Conservation (phyloP, 129 eudicot species). For the Artemisia argyi region DNA sequence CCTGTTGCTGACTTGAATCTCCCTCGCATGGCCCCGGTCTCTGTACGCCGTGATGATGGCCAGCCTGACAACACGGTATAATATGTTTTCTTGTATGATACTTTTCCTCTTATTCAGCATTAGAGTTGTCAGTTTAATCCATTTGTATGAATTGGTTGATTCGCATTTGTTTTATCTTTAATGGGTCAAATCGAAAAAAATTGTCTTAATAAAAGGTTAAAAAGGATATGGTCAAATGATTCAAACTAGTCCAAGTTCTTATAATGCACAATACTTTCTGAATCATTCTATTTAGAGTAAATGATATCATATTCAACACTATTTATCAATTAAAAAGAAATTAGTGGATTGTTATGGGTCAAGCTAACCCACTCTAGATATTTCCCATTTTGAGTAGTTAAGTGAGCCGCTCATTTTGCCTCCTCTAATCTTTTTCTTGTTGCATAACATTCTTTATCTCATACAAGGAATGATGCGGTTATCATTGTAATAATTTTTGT, state of each 20-base stretch:
- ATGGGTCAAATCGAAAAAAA: background rate
- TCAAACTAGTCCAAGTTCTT: background rate
- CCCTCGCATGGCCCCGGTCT: constrained; percentile 68
- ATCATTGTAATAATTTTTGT: constrained; percentile 4
- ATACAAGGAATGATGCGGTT: constrained; percentile 1
- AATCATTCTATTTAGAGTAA: background rate
- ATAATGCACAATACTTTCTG: constrained; percentile 7
- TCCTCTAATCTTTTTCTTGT: background rate
- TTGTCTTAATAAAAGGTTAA: background rate
- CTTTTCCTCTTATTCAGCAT: background rate
- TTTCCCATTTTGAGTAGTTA: too few relatives aligned
- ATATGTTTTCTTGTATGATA: background rate
- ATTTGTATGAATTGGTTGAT: too few relatives aligned
- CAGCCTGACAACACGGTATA: constrained; percentile 73
- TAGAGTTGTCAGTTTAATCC: background rate
- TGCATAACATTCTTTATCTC: constrained; percentile 12
- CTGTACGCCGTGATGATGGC: constrained; percentile 66
- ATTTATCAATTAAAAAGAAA: background rate
- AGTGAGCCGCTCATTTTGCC: background rate
- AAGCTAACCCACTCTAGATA: background rate
- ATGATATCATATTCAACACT: background rate
- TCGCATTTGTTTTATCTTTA: background rate
- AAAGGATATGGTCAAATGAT: constrained; percentile 6
- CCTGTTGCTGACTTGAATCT: constrained; percentile 47
- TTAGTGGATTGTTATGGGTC: background rate